Evolutionary conservation across 1,284 basidiomycete species (phyloP).

Genomic region (Coniferiporia weirii): DNA sequence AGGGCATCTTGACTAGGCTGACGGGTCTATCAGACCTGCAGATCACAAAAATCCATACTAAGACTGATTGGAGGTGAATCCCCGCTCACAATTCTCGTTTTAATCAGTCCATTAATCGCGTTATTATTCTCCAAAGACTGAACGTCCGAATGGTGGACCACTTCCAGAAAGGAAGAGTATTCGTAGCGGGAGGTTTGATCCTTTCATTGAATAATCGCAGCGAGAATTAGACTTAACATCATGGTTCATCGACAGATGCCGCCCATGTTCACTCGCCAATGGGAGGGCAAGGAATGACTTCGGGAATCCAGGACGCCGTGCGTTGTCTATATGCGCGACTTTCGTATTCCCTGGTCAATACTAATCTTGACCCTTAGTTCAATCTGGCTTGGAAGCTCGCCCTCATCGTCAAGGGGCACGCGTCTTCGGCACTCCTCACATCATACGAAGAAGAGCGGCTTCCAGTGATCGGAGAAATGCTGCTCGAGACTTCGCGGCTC

Average conservation of each 20-base stretch:
- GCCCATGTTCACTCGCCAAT: conserved; percentile 40
- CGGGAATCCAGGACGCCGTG: conserved; percentile 36
- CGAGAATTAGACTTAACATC: neutral
- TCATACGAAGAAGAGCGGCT: conserved; percentile 33
- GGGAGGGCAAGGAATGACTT: conserved; percentile 43
- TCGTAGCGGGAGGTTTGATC: conserved; percentile 33
- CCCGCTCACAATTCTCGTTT: no score
- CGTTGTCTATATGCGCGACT: conserved; percentile 10
- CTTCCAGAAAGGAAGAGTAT: conserved; percentile 30
- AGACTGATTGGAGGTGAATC: neutral
- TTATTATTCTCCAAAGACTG: conserved; percentile 24
- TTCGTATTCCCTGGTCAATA: neutral
- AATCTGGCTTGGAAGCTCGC: conserved; percentile 41
- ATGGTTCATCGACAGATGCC: conserved; percentile 28
- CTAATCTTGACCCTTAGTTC: conserved; percentile 24
- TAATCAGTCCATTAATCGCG: neutral
- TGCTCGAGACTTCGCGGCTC: conserved; percentile 11
- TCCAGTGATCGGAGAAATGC: conserved; percentile 37
- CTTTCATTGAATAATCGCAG: neutral
- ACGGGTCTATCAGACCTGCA: neutral
- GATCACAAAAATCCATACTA: neutral
- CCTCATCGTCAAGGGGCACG: conserved; percentile 30
- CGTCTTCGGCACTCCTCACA: conserved; percentile 29
- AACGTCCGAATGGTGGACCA: conserved; percentile 35
- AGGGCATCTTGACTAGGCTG: neutral